Base-by-base conservation (phyloP, 2,329 filamentous ascomycete genomes). In the Chaetomium sp. region DNA sequence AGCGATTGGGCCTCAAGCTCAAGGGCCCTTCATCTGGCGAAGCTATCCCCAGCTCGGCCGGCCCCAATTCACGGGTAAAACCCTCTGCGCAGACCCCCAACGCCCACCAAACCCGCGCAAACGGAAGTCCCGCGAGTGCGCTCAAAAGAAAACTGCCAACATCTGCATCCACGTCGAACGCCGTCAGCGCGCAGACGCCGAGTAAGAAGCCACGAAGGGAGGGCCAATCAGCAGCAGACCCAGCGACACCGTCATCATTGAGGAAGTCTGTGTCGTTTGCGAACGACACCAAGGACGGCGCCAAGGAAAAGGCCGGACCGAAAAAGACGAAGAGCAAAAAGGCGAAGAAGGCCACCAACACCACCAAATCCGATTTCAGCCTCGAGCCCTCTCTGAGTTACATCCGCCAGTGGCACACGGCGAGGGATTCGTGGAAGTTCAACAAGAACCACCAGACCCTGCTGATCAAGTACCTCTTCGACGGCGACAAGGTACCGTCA, bases 361-460 rank as follows among this genome's bases (percentile, higher is more conserved):
- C 65, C n/a, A 68, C 71, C 67, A 78, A 80, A 63, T 42, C 70
- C 45, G 71, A 72, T 45, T 71, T 69, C 74, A 76, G 75, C 77
- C 75, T 88, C 62, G 82, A 85, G 55, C 84, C 88, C 16, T 89
- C 92, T 64, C 82, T 96, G 19, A 82, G 86, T 60, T 97, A 97
- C 75, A 84, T 97, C 53, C 83, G 83, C 55, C 87, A 89, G 74
- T 97, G 93, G 83, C 83, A 91, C 77, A 84, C 83, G 62, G 84
- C 87, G 66, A 87, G 87, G 64, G 80, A 83, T 10, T 82, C 82
- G 70, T 98, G 94, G 94, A 97, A 97, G 77, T 98, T 97, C 81
- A 96, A 96, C 81, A 97, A 97, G 80, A 93, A 92, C 71, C 87
- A 92, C 74, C 93, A 97, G 77, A 91, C 89, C 61, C 87, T 91